Percentiles rank a stretch among this genome's conserved stretches.
These are phyloP conservation scores for Immersiella caudata DNA, from an alignment of 495 filamentous ascomycete genomes.

Conservation along the genomic window DNA sequence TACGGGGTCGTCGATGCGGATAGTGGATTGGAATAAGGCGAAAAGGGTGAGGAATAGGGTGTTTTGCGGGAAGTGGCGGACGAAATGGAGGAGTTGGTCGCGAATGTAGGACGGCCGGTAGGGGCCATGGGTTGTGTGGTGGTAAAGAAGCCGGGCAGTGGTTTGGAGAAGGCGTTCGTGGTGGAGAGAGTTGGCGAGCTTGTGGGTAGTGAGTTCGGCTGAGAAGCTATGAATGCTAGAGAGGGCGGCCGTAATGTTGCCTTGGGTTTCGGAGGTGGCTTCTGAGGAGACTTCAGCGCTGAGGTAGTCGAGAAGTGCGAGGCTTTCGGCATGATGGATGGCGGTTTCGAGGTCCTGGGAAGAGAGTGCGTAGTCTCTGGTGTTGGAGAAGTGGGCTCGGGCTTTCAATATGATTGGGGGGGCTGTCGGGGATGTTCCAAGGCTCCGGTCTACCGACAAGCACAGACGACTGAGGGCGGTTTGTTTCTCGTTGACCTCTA, in stretches of 20 bases:
- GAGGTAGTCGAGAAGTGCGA: constrained; percentile 68
- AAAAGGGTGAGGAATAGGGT: constrained; percentile 73
- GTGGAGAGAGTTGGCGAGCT: constrained; percentile 49
- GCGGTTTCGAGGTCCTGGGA: constrained; percentile 48
- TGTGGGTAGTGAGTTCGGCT: constrained; percentile 50
- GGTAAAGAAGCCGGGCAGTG: constrained; percentile 66
- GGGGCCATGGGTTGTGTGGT: constrained; percentile 61
- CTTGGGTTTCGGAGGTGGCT: constrained; percentile 42
- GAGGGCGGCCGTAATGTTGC: constrained; percentile 55
- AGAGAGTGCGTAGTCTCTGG: constrained; percentile 59
- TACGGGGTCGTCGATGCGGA: constrained; percentile 73
- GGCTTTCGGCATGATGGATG: constrained; percentile 59
- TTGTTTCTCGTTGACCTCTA: constrained; percentile 50
- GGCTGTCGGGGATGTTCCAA: constrained; percentile 25
- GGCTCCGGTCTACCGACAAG: constrained; percentile 32
- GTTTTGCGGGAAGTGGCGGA: constrained; percentile 71
- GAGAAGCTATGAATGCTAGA: constrained; percentile 41
- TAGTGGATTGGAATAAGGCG: constrained; percentile 62
- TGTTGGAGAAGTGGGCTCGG: constrained; percentile 58
- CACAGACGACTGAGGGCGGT: constrained; percentile 35
- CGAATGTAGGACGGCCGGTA: constrained; percentile 69
- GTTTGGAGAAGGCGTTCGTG: constrained; percentile 68
- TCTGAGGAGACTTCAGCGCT: constrained; percentile 39
- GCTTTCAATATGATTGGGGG: constrained; percentile 57
- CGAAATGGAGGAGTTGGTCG: constrained; percentile 57